Evolutionary conservation across 2,329 filamentous ascomycete genomes (phyloP).

Genomic region (Aspergillus japonicus): DNA sequence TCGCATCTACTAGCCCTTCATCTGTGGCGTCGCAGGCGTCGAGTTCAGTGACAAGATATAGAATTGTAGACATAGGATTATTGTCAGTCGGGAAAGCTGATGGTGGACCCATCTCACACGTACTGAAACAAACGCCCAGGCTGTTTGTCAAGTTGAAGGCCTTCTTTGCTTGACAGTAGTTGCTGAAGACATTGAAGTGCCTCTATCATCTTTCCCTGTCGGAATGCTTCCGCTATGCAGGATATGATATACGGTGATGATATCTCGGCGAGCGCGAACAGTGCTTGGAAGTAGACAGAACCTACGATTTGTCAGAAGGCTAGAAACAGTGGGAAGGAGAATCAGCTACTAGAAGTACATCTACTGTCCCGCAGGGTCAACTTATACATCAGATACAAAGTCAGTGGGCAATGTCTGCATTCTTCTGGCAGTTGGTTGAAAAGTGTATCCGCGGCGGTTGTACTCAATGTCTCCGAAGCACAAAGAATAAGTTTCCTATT

Average conservation of each 20-base stretch:
- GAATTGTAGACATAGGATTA: conserved; percentile 42
- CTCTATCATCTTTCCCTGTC: conserved; percentile 60
- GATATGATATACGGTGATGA: conserved; percentile 70
- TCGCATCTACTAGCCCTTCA: conserved; percentile 41
- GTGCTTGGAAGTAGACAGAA: conserved; percentile 56
- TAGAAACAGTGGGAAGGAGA: too few species aligned
- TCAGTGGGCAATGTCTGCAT: conserved; percentile 62
- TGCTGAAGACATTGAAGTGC: conserved; percentile 60
- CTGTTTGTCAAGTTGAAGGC: conserved; percentile 49
- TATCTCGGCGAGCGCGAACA: conserved; percentile 55
- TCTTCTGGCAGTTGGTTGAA: conserved; percentile 60
- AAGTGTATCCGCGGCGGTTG: conserved; percentile 53
- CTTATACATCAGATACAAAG: conserved; percentile 74
- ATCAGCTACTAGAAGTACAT: conserved; percentile 49
- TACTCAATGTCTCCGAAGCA: conserved; percentile 59
- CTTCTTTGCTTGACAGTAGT: conserved; percentile 58
- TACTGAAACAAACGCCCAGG: conserved; percentile 65
- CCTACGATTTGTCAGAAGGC: conserved; percentile 50
- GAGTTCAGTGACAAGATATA: conserved; percentile 48
- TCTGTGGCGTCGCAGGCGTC: conserved; percentile 27
- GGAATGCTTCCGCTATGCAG: conserved; percentile 74
- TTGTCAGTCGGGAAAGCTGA: conserved; percentile 11
- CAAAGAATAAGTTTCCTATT: conserved; percentile 71
- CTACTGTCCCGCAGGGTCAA: conserved; percentile 62
- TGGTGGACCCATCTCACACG: conserved; percentile 18